These are phyloP conservation scores for Zelonia costaricensis DNA, from an alignment of 208 protist genomes.

Conservation along the genomic window DNA sequence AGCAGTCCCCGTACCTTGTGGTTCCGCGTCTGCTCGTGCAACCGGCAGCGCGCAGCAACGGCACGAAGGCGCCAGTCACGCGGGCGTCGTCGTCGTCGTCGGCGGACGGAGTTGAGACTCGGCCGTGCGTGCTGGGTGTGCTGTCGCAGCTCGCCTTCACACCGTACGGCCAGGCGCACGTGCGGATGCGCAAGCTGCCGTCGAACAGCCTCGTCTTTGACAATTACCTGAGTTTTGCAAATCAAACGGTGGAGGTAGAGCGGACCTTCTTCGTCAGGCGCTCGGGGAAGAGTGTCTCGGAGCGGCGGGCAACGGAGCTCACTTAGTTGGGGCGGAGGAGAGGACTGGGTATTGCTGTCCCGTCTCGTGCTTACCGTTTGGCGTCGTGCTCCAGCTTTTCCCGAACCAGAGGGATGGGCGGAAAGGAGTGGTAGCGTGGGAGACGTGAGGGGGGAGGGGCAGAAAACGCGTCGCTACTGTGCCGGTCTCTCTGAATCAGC, in stretches of 20 bases:
- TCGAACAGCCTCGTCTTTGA: constrained; percentile 42
- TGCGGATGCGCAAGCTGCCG: constrained; percentile 41
- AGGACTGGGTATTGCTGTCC: too few species aligned
- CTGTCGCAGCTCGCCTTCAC: constrained; percentile 47
- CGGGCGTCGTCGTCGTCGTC: constrained; percentile 11
- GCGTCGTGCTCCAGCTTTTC: too few species aligned
- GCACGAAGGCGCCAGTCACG: background rate
- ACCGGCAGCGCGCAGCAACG: background rate
- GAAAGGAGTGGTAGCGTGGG: too few species aligned
- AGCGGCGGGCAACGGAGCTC: constrained; percentile 23
- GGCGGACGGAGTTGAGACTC: constrained; percentile 1
- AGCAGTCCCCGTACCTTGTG: constrained; percentile 77
- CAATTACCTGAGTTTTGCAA: constrained; percentile 51
- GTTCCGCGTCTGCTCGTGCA: constrained; percentile 55
- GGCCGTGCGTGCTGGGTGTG: constrained; percentile 42
- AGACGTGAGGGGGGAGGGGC: too few species aligned
- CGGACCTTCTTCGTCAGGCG: constrained; percentile 34
- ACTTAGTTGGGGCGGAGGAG: background rate
- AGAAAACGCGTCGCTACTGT: too few species aligned
- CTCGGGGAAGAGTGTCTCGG: constrained; percentile 18
- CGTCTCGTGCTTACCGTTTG: too few species aligned
- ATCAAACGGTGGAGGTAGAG: constrained; percentile 32
- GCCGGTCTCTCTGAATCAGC: too few species aligned
- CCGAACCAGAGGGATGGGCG: too few species aligned
- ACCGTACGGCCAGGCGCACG: constrained; percentile 33